phyloP scores from a whole-genome alignment of 768 basidiomycete species.

The Amanita pallidorosea region DNA sequence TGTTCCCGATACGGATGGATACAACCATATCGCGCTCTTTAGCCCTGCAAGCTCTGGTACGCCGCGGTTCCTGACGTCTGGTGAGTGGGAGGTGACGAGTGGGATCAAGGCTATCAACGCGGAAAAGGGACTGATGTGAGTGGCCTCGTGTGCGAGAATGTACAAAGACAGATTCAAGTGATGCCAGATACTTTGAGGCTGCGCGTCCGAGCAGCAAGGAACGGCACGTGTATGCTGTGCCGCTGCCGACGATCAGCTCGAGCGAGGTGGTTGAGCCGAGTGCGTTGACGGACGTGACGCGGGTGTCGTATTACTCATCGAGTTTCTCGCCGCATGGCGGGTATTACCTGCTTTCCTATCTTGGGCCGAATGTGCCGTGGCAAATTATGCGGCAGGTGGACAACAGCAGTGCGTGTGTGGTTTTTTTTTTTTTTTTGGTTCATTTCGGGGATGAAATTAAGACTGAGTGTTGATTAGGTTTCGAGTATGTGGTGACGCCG shows the following conservation, averaged over 20 bases:
- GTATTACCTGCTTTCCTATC: constrained; percentile 73
- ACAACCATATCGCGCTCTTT: constrained; percentile 89
- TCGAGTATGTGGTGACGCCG: constrained; percentile 55
- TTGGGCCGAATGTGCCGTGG: constrained; percentile 80
- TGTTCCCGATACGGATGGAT: constrained; percentile 73
- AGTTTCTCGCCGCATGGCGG: constrained; percentile 80
- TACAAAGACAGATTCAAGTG: too few species aligned
- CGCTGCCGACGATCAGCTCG: constrained; percentile 44
- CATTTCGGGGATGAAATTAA: neutral
- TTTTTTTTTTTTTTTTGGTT: too few species aligned
- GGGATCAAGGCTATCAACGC: constrained; percentile 65
- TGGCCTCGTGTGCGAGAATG: constrained; percentile 6
- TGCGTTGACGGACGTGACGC: constrained; percentile 41
- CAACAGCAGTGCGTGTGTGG: constrained; percentile 24
- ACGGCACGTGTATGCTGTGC: constrained; percentile 74
- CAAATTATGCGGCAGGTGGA: constrained; percentile 62
- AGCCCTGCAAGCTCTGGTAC: constrained; percentile 56
- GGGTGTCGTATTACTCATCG: constrained; percentile 49
- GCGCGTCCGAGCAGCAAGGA: constrained; percentile 75
- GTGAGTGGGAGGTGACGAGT: constrained; percentile 83
- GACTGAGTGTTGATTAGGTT: too few species aligned
- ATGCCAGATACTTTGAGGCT: constrained; percentile 82
- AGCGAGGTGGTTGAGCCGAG: constrained; percentile 27
- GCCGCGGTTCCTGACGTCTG: constrained; percentile 78
- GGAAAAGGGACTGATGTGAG: constrained; percentile 62